Percentiles rank a stretch among this genome's conserved stretches.
phyloP scores from a whole-genome alignment of 345 rosid species.

The Rhizophora apiculata region DNA sequence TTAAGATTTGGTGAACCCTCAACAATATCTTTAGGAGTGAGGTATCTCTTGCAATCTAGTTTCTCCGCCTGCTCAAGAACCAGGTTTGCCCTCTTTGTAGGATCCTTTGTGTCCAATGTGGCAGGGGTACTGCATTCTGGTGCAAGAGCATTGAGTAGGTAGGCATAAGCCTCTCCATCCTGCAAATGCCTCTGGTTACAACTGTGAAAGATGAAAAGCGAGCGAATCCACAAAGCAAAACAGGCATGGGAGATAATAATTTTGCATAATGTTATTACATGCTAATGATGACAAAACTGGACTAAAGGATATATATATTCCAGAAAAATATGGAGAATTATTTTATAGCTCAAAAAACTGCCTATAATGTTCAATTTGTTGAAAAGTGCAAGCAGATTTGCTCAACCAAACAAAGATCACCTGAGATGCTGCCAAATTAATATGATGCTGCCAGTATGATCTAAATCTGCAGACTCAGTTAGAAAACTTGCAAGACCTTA shows the following conservation, averaged over 20 bases:
- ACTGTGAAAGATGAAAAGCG: not conserved
- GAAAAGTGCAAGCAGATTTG: not conserved
- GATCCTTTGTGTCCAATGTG: slow-evolving; percentile 56
- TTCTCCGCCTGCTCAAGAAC: slow-evolving; percentile 95
- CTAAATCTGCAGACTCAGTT: slow-evolving; percentile 12
- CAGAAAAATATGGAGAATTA: too few species aligned
- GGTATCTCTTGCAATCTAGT: slow-evolving; percentile 79
- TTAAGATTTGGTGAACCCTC: slow-evolving; percentile 98
- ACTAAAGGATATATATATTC: too few species aligned
- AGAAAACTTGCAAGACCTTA: slow-evolving; percentile 24
- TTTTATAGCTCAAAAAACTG: too few species aligned
- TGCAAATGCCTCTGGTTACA: slow-evolving; percentile 32
- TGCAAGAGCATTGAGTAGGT: slow-evolving; percentile 89
- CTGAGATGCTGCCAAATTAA: slow-evolving; percentile 13
- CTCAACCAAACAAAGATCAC: not conserved
- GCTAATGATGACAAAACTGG: too few species aligned
- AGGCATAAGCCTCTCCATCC: slow-evolving; percentile 98
- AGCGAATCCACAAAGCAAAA: not conserved
- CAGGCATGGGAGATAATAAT: not conserved
- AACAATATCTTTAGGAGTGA: slow-evolving; percentile 84
- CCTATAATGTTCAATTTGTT: not conserved
- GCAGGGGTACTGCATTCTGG: slow-evolving; percentile 64
- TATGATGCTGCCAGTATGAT: not conserved
- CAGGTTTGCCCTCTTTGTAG: slow-evolving; percentile 70
- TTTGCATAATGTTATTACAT: not conserved